phyloP scores from a whole-genome alignment of 345 rosid species.

The Kandelia obovata region DNA sequence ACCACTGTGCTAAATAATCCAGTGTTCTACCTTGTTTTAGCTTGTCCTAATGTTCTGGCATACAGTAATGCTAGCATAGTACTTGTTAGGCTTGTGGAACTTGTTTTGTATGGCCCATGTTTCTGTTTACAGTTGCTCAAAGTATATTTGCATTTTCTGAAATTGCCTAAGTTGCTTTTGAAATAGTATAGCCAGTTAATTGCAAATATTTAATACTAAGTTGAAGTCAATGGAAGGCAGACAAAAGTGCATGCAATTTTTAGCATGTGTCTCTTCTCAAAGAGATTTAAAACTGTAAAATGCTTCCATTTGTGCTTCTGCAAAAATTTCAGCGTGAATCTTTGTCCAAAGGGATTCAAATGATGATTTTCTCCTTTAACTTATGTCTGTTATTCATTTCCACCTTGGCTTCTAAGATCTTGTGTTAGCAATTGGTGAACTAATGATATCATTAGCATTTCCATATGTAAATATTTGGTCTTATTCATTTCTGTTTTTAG shows the following conservation, averaged over 20 bases:
- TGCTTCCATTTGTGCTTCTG: background rate
- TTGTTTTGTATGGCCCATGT: background rate
- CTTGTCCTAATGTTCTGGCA: background rate
- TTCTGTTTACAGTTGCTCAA: background rate
- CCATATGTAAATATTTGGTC: slow-evolving; percentile 16
- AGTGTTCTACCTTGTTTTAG: slow-evolving; percentile 3
- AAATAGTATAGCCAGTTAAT: no score
- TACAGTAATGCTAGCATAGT: background rate
- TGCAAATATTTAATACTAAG: no score
- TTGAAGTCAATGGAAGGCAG: background rate
- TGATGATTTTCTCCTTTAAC: background rate
- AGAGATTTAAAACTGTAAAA: background rate
- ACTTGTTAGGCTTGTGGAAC: background rate
- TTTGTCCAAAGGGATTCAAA: background rate
- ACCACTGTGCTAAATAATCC: slow-evolving; percentile 13
- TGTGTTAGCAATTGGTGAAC: slow-evolving; percentile 11
- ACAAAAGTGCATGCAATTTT: background rate
- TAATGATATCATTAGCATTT: slow-evolving; percentile 2
- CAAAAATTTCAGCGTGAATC: background rate
- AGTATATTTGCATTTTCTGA: no score
- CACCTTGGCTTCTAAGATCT: slow-evolving; percentile 15
- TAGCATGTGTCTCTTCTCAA: background rate
- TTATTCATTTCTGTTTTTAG: slow-evolving; percentile 35
- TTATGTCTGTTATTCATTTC: slow-evolving; percentile 6
- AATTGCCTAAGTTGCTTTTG: no score